Base-by-base conservation (phyloP, 1,284 basidiomycete species). In the Schizophyllum commune region DNA sequence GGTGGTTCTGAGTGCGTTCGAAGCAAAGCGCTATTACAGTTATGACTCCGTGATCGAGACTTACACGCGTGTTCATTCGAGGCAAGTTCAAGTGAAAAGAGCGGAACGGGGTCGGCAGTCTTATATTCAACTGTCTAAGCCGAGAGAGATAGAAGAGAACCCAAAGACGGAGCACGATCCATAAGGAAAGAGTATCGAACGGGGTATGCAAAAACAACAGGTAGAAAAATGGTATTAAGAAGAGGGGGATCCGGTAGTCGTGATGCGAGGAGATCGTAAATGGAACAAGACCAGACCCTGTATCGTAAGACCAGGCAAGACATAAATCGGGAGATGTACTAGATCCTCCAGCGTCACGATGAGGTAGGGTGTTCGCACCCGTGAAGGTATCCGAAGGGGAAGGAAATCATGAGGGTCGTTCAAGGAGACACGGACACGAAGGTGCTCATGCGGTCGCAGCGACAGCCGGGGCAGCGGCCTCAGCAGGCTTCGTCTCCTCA, bases 81-180 rank as follows among this genome's bases (percentile, higher is more conserved):
- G 27, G 27, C 27, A 27, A 27, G 27, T 27, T 27, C 27, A 27
- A 55, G 19, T 55, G 53, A 55, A 20, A 55, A 27, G 27, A 55
- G 20, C 53, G 27, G 27, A 20, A 55, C 27, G 27, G 53, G 20
- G 19, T 55, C 53, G 19, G 53, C 53, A 55, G 39, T 63, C 33
- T 58, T 60, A 60, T 34, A 55, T 54, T 59, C 54, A 61, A 64
- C 66, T 70, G 67, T 67, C 67, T 69, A 65, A 67, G 64, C 72
- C 68, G 69, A 76, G 74, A 75, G 72, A 71, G 85, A 84, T 85
- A 85, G 80, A 83, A 73, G 74, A 75, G 76, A 13, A 76, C 77
- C 79, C 78, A 79, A 82, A 75, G 79, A 82, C 79, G 76, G 68
- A 79, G 74, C 77, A 79, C 77, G 78, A 82, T 80, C 81, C 79